These are phyloP conservation scores for Jacaranda mimosifolia DNA, from an alignment of 257 asterid species.

Conservation along the genomic window DNA sequence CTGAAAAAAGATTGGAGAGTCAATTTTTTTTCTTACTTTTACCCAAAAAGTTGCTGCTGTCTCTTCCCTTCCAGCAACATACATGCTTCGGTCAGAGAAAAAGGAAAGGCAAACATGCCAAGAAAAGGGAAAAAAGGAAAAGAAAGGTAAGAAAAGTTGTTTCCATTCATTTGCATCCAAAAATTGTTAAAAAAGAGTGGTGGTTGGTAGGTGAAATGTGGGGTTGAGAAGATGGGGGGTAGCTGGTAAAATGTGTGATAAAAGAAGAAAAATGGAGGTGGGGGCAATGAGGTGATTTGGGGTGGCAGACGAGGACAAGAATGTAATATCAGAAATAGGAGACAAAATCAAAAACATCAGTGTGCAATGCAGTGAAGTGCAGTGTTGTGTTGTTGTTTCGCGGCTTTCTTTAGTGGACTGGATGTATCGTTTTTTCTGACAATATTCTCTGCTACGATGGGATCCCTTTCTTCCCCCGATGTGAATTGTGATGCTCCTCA, in stretches of 20 bases:
- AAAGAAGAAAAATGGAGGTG: too few relatives aligned
- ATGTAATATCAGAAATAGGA: not conserved
- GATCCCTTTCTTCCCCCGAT: slow-evolving; percentile 34
- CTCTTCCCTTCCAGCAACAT: not conserved
- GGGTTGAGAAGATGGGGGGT: too few relatives aligned
- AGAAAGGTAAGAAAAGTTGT: not conserved
- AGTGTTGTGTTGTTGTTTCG: slow-evolving; percentile 18
- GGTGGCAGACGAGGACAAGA: slow-evolving; percentile 6
- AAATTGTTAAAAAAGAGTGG: not conserved
- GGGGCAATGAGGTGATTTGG: not conserved
- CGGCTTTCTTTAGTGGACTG: not conserved
- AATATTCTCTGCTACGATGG: slow-evolving; percentile 53
- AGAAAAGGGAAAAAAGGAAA: not conserved
- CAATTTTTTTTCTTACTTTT: slow-evolving; percentile 1
- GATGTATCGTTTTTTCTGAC: slow-evolving; percentile 42
- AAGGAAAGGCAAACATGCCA: not conserved
- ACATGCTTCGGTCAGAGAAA: slow-evolving; percentile 1
- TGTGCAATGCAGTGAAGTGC: too few relatives aligned
- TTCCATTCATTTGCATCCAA: too few relatives aligned
- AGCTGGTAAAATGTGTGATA: too few relatives aligned
- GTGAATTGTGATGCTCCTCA: slow-evolving; percentile 16
- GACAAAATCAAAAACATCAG: slow-evolving; percentile 15
- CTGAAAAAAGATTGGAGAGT: slow-evolving; percentile 1
- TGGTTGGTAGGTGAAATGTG: not conserved
- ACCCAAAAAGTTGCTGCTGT: slow-evolving; percentile 8